Evolutionary conservation across 2,329 filamentous ascomycete species (phyloP).

Genomic region (Paraphaeosphaeria sporulosa): DNA sequence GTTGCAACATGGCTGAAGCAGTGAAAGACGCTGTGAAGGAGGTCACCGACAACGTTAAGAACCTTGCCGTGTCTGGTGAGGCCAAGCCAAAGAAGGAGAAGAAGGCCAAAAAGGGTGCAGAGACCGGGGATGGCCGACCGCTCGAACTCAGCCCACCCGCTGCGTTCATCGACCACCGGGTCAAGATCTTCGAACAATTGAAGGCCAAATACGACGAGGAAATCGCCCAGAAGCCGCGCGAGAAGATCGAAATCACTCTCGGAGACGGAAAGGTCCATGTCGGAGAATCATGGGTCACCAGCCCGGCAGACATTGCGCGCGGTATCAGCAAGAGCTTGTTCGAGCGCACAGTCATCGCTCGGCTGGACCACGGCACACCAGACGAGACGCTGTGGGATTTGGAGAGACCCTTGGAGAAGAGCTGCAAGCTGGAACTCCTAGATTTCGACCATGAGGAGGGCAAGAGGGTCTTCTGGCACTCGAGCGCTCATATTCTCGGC

Average conservation of each 20-base stretch:
- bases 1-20: conserved; percentile 56
- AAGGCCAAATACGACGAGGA: conserved; percentile 86
- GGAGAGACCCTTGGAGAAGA: conserved; percentile 85
- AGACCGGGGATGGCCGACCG: conserved; percentile 50
- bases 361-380: conserved; percentile 78
- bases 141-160: conserved; percentile 64
- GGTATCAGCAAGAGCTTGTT: conserved; percentile 84
- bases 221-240: conserved; percentile 71
- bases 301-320: conserved; percentile 78
- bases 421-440: conserved; percentile 83
- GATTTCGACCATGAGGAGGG: conserved; percentile 80
- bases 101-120: conserved; percentile 55
- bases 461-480: conserved; percentile 98
- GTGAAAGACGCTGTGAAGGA: conserved; percentile 59
- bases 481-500: conserved; percentile 92
- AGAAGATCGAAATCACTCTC: conserved; percentile 77
- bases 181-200: conserved; percentile 86
- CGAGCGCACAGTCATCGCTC: conserved; percentile 86
- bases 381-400: conserved; percentile 87
- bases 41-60: conserved; percentile 66
- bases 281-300: conserved; percentile 91
- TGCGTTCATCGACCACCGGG: conserved; percentile 81
- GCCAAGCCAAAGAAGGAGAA: conserved; percentile 57
- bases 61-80: conserved; percentile 59
- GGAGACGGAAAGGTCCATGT: conserved; percentile 73